Conservation (phyloP, 139 green algal genomes). For the Tetradesmus lagerheimii region DNA sequence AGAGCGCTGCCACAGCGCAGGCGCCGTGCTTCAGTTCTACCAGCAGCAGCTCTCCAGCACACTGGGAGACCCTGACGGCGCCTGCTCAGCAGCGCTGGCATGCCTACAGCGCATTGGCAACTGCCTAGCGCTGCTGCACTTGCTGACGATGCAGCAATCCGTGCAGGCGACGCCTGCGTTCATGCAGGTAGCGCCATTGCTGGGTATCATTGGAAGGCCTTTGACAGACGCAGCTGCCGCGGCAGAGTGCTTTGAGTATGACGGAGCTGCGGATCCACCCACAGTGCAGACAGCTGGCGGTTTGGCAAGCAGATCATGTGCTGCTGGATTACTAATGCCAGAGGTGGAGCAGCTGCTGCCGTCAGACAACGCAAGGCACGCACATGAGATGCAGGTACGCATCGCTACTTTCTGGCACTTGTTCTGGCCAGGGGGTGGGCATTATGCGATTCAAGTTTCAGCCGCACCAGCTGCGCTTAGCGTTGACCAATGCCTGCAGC, state of each 20-base stretch:
- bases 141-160: constrained; percentile 41
- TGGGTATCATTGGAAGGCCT: constrained; percentile 27
- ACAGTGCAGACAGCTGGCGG: neutral
- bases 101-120: constrained; percentile 46
- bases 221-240: constrained; percentile 27
- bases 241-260: constrained; percentile 36
- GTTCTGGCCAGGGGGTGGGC: no score
- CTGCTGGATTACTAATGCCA: constrained; percentile 32
- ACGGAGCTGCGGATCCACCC: neutral
- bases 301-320: neutral
- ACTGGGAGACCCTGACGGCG: neutral
- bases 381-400: constrained; percentile 33
- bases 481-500: no score
- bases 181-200: constrained; percentile 34
- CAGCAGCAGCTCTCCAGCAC: constrained; percentile 13
- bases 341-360: constrained; percentile 28
- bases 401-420: no score
- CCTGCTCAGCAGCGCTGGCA: neutral
- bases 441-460: no score
- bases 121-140: constrained; percentile 40
- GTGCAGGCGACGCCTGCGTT: constrained; percentile 29
- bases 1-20: constrained; percentile 20
- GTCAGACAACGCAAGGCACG: neutral
- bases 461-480: no score
- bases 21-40: constrained; percentile 12